Conservation (phyloP, 371 early-diverging fungal genomes). For the Actinomucor elegans region DNA sequence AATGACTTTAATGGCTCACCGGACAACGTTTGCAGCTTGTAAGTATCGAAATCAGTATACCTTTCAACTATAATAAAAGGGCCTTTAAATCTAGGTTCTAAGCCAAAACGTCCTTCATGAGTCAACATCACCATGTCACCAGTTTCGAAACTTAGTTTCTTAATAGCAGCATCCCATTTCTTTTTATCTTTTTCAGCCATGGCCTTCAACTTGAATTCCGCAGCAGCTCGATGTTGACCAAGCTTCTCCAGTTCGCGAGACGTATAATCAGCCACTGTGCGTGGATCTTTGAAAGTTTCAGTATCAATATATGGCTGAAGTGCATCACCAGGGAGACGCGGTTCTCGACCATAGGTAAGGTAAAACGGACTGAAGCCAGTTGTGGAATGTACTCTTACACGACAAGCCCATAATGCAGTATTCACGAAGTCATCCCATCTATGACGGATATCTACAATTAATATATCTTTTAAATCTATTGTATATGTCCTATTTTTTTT, state of each 20-base stretch:
- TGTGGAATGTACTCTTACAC: slow-evolving; percentile 6
- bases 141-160: background rate
- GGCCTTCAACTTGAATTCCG: background rate
- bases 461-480: too few relatives aligned
- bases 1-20: too few relatives aligned
- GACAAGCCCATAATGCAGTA: slow-evolving; percentile 7
- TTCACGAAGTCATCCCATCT: slow-evolving; percentile 5
- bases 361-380: slow-evolving; percentile 13
- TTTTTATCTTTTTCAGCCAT: slow-evolving; percentile 7
- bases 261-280: background rate
- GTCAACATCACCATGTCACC: slow-evolving; percentile 1
- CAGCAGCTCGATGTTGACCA: background rate
- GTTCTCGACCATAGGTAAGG: slow-evolving; percentile 17
- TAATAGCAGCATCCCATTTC: slow-evolving; percentile 6
- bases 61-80: slow-evolving; percentile 1
- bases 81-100: slow-evolving; percentile 8
- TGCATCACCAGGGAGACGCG: slow-evolving; percentile 12
- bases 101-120: background rate
- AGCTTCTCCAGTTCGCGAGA: background rate
- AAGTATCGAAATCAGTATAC: too few relatives aligned
- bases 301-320: background rate
- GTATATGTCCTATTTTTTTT: too few relatives aligned
- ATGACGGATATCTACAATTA: background rate
- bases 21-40: too few relatives aligned
- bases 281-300: background rate